Base-by-base conservation (phyloP, 345 rosid genomes). In the Isatis tinctoria region DNA sequence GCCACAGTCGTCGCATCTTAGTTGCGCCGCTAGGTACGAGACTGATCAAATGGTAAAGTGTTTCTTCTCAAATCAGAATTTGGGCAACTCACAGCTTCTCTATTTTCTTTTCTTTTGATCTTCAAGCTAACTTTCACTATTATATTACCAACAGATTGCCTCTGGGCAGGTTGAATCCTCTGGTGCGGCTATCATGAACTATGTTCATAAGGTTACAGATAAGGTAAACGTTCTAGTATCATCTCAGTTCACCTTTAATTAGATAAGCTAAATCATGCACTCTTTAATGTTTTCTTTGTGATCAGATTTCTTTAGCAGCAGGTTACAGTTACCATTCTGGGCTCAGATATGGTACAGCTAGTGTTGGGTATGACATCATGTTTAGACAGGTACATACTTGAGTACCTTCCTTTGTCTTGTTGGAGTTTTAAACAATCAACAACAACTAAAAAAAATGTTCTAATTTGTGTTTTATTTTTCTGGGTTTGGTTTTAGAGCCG, bases 181-280 rank as follows among this genome's bases (percentile, higher is more conserved):
- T 54, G 98, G 96, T 43, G 63, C 90, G 85, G 85, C 87, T 72
- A 82, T 87, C 51, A 72, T 91, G 82, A 87, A 97, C 84, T 91
- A 94, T 78, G 93, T 94, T 77, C 98, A 94, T 80, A 94, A 91
- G 84, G 73, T 89, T 59, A 82, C 95, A 28, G 93, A 94, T 69
- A 91, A 87, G 95, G 98, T 91, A 80, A 76, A 36, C 39, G 40
- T 26, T 58, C 16, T 14, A 53, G 36, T 63, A 20, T 53, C 26
- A 32, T 18, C 48, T 66, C 20, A 22, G 20, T 56, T 17, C 36
- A 57, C n/a, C 47, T 27, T 20, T 22, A 24, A 41, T 26, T 27
- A 22, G 3, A 47, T 13, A 67, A 66, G 10, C 18, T 48, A 5
- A 60, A 26, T 43, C 18, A 41, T 33, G 10, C 24, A 3, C 2